Conservation (phyloP, 768 basidiomycete species). For the Tremella yokohamensis region DNA sequence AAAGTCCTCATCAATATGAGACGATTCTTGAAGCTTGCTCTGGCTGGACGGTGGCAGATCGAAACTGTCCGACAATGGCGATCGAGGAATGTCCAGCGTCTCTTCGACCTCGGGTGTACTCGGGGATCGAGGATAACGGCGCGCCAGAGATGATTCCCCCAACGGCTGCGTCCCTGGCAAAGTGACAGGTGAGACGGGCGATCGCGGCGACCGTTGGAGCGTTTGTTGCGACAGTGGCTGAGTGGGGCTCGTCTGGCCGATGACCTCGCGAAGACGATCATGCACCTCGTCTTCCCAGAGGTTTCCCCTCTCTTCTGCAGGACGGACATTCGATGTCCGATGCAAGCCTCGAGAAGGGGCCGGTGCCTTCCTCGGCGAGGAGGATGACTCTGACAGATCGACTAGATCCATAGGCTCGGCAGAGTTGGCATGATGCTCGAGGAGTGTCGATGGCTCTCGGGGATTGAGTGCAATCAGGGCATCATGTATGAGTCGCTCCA, state of each 20-base stretch:
- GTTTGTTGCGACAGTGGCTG: background rate
- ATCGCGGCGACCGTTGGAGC: background rate
- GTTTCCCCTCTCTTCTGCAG: constrained; percentile 23
- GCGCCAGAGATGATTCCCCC: constrained; percentile 31
- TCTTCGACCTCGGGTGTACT: background rate
- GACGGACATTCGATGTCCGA: constrained; percentile 24
- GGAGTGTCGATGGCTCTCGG: constrained; percentile 21
- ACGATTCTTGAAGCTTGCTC: background rate
- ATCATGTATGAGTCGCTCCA: constrained; percentile 24
- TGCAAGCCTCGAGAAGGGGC: constrained; percentile 2
- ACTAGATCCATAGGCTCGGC: background rate
- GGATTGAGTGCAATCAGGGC: constrained; percentile 20
- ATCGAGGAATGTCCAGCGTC: background rate
- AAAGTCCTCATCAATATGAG: background rate
- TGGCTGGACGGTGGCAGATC: constrained; percentile 5
- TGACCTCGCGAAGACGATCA: constrained; percentile 18
- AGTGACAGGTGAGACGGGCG: constrained; percentile 8
- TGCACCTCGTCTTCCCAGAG: constrained; percentile 33
- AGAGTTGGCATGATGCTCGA: constrained; percentile 29
- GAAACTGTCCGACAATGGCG: background rate
- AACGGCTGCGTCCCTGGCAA: constrained; percentile 33
- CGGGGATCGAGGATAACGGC: constrained; percentile 14
- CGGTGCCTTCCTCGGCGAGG: background rate
- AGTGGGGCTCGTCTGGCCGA: constrained; percentile 20
- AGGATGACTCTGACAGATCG: background rate